Base-by-base conservation (phyloP, 306 rosid species). In the Mimosa bimucronata region DNA sequence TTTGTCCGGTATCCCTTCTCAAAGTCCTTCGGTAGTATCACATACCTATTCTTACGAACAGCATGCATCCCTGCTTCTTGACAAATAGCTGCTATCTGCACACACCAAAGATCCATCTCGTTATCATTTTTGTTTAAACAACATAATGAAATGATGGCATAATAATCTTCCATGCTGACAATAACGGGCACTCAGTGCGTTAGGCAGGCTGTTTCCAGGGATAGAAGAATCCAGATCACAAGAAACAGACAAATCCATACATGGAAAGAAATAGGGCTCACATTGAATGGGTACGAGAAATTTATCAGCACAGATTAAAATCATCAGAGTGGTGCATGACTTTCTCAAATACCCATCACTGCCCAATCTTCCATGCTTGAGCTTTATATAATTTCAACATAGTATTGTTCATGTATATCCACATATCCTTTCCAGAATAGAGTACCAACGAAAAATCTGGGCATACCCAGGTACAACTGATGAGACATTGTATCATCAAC, bases 51-150 rank as follows among this genome's bases (percentile, higher is more conserved):
- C 89, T 96, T 96, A 11, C 99, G 89, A 69, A 96, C 99, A 31
- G 99, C 99, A 26, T 96, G 99, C 99, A 96, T 96, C 77, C 99
- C 98, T 3, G 99, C 99, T 84, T 96, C 99, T 88, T 96, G 99
- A 86, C 99, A 96, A 66, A 96, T 93, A 44, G 99, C 99, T 2
- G 97, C 75, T 26, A 96, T 96, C 99, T 96, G 89, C 80, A 77
- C 26, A 30, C 74, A 74, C 45, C 79, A 57, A 61, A 68, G 65
- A 29, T 46, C 19, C 52, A 76, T 65, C 37, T 10, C 42, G 69
- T 44, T 31, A 48, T 48, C 1, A 44, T 44, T n/a, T 42, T n/a
- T 9, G 9, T 44, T 50, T 6, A 73, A 25, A 28, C 28, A 21
- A 21, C 23, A 37, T 29, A 44, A 31, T 5, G 7, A 75, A 40